Evolutionary conservation across 2,329 filamentous ascomycete species (phyloP), one percentile per base, ranked within the genome.

Genomic region (Exophiala dermatitidis): DNA sequence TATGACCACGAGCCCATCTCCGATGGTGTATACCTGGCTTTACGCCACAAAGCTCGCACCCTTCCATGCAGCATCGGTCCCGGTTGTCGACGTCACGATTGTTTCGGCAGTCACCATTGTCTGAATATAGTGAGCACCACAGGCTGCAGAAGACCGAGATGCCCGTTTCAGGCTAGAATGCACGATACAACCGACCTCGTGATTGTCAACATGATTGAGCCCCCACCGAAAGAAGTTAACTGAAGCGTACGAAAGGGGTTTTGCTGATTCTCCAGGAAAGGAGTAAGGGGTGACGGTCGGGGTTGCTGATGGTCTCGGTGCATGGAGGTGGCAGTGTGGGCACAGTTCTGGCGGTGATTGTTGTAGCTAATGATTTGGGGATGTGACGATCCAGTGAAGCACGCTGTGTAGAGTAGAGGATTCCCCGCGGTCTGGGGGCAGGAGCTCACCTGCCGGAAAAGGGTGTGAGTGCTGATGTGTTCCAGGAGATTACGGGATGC

Each of bases 1-100:
- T 78, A 69, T 59, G 75, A 78, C 49, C 77, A 80, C 59, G 65
- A 60, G 19, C 63, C 68, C 3, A 66, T 78, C 2, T 68, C 70
- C 2, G 58, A 68, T 2, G 65, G 66, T 4, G 61, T 72, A 0
- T 61, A 71, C 4, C 68, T 70, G 3, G 71, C 72, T 1, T 66
- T 79, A 29, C 67, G 69, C 52, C 71, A 71, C 46, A 69, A 77
- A 9, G 65, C 74, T 3, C 71, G 71, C n/a, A 68, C 68, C 34
- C 67, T 64, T 26, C 69, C 72, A 1, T 80, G 77, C 58, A 62
- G 66, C 1, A 58, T 62, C 2, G 71, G 68, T 26, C 65, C 70
- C 2, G 58, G 43, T 0, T 80, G 77, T 56, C 71, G 76, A 8
- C 62, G 63, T 3, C 58, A 65, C 0, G 67, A 70, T 32, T 80